phyloP scores from a whole-genome alignment of 805 yeast species.

The Wickerhamomyces chaumierensis region DNA sequence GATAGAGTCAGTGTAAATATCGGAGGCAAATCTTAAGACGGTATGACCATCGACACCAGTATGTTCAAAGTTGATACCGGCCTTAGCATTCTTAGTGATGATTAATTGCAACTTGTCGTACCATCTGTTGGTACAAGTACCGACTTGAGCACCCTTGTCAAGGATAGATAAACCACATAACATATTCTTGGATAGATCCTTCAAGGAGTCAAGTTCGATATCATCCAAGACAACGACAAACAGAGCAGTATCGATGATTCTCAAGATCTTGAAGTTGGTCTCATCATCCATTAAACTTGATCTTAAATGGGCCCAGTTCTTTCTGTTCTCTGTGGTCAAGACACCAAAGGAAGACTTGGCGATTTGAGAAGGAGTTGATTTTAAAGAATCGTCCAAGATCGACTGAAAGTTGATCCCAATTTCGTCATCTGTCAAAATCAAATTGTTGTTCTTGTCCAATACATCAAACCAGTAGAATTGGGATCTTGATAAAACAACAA shows the following conservation, averaged over 20 bases:
- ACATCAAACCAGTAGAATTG: conserved; percentile 96
- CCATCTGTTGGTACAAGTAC: conserved; percentile 93
- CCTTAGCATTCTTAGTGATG: conserved; percentile 79
- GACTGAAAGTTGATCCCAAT: conserved; percentile 64
- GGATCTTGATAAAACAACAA: conserved; percentile 71
- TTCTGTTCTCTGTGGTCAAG: conserved; percentile 79
- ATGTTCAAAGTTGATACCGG: conserved; percentile 88
- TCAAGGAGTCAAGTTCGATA: conserved; percentile 45
- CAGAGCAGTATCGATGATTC: conserved; percentile 69
- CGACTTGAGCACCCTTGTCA: conserved; percentile 81
- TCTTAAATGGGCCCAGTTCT: conserved; percentile 77
- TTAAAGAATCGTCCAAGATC: conserved; percentile 60
- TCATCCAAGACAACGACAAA: conserved; percentile 81
- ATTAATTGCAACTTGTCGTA: conserved; percentile 86
- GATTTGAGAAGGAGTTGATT: conserved; percentile 40
- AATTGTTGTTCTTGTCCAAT: conserved; percentile 57
- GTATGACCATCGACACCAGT: conserved; percentile 97
- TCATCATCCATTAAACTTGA: conserved; percentile 34
- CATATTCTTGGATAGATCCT: conserved; percentile 71
- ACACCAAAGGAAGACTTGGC: conserved; percentile 85
- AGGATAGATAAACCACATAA: conserved; percentile 75
- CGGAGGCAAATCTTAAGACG: conserved; percentile 76
- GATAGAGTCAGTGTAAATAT: conserved; percentile 85
- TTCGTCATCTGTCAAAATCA: conserved; percentile 66
- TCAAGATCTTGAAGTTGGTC: conserved; percentile 58